Conservation (phyloP, 1,284 basidiomycete genomes). For the Phlebopus sp. region DNA sequence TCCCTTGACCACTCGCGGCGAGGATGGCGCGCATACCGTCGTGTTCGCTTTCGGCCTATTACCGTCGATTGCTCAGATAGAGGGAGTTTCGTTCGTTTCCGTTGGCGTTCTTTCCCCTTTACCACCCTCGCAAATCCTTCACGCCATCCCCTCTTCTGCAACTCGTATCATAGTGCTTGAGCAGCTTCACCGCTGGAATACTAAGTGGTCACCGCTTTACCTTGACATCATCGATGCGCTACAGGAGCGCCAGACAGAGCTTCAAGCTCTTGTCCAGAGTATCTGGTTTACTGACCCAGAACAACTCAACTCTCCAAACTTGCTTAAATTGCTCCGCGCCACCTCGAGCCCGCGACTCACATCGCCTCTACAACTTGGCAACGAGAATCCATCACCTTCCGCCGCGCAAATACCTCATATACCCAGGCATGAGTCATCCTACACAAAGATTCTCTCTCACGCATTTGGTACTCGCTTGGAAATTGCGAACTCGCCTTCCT, state of each 20-base stretch:
- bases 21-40: constrained; percentile 58
- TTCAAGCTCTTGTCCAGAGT: constrained; percentile 55
- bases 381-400: constrained; percentile 20
- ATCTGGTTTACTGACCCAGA: constrained; percentile 55
- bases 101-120: constrained; percentile 79
- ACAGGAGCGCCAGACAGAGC: constrained; percentile 55
- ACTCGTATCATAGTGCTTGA: constrained; percentile 84
- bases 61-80: constrained; percentile 43
- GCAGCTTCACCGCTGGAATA: constrained; percentile 70
- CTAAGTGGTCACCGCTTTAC: constrained; percentile 88
- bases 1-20: constrained; percentile 46
- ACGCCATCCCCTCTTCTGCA: constrained; percentile 61
- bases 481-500: constrained; percentile 80
- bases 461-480: constrained; percentile 84
- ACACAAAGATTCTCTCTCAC: constrained; percentile 85
- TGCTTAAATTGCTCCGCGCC: constrained; percentile 48
- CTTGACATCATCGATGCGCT: constrained; percentile 78
- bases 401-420: constrained; percentile 49
- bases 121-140: constrained; percentile 60
- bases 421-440: constrained; percentile 88
- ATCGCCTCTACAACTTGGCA: constrained; percentile 47
- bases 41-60: constrained; percentile 70
- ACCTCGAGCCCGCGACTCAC: constrained; percentile 36
- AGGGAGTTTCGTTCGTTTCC: constrained; percentile 64
- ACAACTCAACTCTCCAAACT: constrained; percentile 42